Evolutionary conservation across 148 eudicot genomes (phyloP).

Genomic region (Vaccinium vitisidaea): DNA sequence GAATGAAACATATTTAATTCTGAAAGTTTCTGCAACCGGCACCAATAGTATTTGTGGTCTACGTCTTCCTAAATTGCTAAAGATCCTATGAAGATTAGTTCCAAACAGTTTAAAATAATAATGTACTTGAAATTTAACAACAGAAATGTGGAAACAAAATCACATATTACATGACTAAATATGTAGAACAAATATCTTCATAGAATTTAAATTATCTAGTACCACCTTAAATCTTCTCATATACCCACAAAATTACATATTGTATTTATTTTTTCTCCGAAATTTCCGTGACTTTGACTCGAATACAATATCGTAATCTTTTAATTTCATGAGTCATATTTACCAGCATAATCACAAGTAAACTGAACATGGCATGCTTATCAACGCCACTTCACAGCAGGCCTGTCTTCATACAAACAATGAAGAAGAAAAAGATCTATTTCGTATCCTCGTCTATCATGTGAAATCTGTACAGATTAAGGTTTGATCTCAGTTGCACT

Average conservation of each 20-base stretch:
- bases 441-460: background rate
- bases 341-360: background rate
- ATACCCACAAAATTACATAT: background rate
- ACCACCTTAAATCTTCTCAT: background rate
- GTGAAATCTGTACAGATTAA: background rate
- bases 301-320: background rate
- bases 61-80: constrained; percentile 3
- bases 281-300: no score
- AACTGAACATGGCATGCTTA: background rate
- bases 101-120: background rate
- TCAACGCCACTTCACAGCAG: background rate
- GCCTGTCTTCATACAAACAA: background rate
- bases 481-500: background rate
- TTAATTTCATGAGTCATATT: background rate
- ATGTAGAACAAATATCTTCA: background rate
- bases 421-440: background rate
- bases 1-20: background rate
- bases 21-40: background rate
- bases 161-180: background rate
- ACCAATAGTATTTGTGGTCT: background rate
- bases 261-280: no score
- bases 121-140: background rate
- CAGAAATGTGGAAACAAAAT: background rate
- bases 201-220: background rate
- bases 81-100: background rate